Evolutionary conservation across 2,329 filamentous ascomycete genomes (phyloP).

Genomic region (Ophiosphaerella herpotricha): DNA sequence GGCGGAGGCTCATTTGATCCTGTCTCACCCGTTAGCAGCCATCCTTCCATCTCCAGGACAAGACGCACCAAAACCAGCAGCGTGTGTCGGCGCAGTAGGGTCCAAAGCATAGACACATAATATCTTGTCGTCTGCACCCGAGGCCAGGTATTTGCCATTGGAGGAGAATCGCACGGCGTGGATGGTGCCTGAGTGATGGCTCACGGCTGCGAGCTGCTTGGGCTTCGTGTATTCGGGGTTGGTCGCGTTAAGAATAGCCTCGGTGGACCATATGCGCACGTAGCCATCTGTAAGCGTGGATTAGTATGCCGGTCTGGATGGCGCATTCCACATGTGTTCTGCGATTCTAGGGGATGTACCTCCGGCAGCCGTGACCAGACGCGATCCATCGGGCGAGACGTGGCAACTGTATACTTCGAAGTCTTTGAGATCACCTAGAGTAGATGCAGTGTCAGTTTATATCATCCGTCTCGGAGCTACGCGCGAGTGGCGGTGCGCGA

Average conservation of each 20-base stretch:
- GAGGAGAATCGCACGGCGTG: constrained; percentile 96
- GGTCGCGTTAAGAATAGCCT: constrained; percentile 82
- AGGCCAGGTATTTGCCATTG: constrained; percentile 92
- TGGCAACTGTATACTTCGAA: constrained; percentile 99
- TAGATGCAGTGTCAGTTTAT: constrained; percentile 19
- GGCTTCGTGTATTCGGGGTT: constrained; percentile 75
- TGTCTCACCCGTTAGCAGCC: constrained; percentile 36
- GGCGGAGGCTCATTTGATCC: constrained; percentile 87
- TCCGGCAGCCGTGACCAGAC: constrained; percentile 92
- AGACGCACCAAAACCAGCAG: constrained; percentile 71
- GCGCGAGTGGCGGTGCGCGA: constrained; percentile 13
- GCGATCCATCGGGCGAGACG: constrained; percentile 89
- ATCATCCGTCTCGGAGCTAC: background rate
- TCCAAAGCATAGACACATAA: constrained; percentile 96
- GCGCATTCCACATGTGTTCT: constrained; percentile 26
- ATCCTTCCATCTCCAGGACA: background rate
- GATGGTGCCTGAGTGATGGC: constrained; percentile 96
- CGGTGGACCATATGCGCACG: constrained; percentile 96
- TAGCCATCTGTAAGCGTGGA: constrained; percentile 71
- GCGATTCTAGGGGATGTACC: constrained; percentile 58
- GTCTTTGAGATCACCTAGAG: constrained; percentile 87
- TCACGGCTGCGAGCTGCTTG: constrained; percentile 95
- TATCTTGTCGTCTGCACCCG: constrained; percentile 97
- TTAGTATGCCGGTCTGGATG: constrained; percentile 20
- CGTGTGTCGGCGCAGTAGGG: constrained; percentile 74